Conservation (phyloP, 352 stramenopile genomes). For the Phytopythium chamaehyphon region DNA sequence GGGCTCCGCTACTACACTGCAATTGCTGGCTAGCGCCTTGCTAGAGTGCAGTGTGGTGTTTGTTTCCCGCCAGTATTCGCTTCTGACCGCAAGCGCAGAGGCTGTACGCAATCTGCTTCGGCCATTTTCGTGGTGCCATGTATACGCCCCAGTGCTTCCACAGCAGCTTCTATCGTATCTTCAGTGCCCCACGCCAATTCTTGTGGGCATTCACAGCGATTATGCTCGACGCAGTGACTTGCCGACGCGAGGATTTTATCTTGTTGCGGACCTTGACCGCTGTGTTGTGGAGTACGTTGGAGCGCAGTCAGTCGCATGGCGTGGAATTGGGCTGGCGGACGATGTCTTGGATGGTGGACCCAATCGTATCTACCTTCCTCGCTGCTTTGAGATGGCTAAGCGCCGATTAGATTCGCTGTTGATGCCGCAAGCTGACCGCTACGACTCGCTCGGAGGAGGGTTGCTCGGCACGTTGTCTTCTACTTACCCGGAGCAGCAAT, state of each 20-base stretch:
- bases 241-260: conserved; percentile 61
- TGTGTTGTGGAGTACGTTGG: conserved; percentile 69
- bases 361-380: conserved; percentile 46
- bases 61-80: conserved; percentile 75
- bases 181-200: conserved; percentile 87
- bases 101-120: conserved; percentile 81
- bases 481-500: background rate
- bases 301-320: conserved; percentile 51
- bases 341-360: conserved; percentile 12
- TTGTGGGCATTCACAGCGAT: conserved; percentile 79
- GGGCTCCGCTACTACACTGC: conserved; percentile 56
- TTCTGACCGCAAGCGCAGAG: conserved; percentile 80
- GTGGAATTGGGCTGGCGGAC: conserved; percentile 44
- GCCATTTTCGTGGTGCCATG: conserved; percentile 88
- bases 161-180: conserved; percentile 84
- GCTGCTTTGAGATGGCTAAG: conserved; percentile 51
- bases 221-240: conserved; percentile 58
- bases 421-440: conserved; percentile 25
- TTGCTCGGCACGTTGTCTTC: background rate
- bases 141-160: conserved; percentile 85
- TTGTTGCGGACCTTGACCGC: conserved; percentile 71
- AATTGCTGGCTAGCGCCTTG: conserved; percentile 76
- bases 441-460: conserved; percentile 37
- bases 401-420: conserved; percentile 51
- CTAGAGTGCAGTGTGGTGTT: conserved; percentile 88